phyloP scores from a whole-genome alignment of 2,329 filamentous ascomycete species.

The Cladobotryum protrusum region DNA sequence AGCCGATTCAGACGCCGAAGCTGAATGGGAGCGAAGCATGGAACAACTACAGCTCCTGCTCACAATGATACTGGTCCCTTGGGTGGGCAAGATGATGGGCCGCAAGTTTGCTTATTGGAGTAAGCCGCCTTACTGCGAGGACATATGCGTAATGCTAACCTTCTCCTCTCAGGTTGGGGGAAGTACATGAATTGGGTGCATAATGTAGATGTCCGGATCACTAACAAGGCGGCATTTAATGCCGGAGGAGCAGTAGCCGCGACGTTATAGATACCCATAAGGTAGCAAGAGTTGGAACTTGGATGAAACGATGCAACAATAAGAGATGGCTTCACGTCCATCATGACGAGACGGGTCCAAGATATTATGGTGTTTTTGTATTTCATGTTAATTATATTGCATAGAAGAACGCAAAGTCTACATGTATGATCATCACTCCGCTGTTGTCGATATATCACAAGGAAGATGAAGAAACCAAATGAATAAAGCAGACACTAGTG shows the following conservation, averaged over 20 bases:
- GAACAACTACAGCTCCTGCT: conserved; percentile 89
- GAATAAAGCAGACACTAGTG: too few species aligned
- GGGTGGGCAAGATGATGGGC: conserved; percentile 89
- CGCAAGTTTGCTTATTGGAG: conserved; percentile 95
- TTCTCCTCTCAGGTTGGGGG: conserved; percentile 64
- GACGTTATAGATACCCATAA: conserved; percentile 35
- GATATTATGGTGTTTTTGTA: too few species aligned
- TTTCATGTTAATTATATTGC: too few species aligned
- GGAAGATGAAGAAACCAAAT: too few species aligned
- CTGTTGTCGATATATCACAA: too few species aligned
- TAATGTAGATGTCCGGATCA: conserved; percentile 62
- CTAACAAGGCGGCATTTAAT: conserved; percentile 58
- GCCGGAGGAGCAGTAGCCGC: conserved; percentile 55
- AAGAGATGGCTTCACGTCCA: too few species aligned
- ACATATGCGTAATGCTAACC: conserved; percentile 12
- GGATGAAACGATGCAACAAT: neutral
- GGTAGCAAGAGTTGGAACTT: neutral
- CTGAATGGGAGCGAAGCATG: conserved; percentile 89
- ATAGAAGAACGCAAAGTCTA: neutral
- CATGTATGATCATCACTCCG: too few species aligned
- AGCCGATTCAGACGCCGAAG: conserved; percentile 75
- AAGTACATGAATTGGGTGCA: conserved; percentile 95
- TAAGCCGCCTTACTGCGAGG: conserved; percentile 38
- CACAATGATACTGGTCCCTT: conserved; percentile 92
- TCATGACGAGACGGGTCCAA: too few species aligned